Base-by-base conservation (phyloP, 805 yeast genomes). In the Yamadazyma nakazawae region DNA sequence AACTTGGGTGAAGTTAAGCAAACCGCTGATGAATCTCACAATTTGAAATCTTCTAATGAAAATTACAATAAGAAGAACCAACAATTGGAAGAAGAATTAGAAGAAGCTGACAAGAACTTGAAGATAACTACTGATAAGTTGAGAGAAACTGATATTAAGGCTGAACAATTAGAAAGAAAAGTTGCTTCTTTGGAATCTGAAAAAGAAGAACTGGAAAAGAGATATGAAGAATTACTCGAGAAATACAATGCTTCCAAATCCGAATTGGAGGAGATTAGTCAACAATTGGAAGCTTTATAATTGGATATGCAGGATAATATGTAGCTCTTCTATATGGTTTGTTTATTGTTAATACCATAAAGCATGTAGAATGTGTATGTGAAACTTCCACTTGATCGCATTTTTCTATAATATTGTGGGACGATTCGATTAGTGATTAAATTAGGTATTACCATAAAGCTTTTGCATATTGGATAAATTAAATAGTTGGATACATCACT, bases 191-290 rank as follows among this genome's bases (percentile, higher is more conserved):
- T 91, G 64, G 98, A 92, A 75, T 75, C 84, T 57, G 98, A 94
- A 76, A 89, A 88, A 72, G 94, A 88, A 58, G 87, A 84, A 53
- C 79, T 87, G 80, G 97, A 94, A 76, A 79, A 80, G 75, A 90
- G 89, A 74, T 85, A 76, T 63, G 98, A 92, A 75, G 96, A 88
- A 65, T 75, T 92, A 68, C 76, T 84, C 57, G 83, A 78, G 64
- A 85, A 91, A 74, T 84, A 89, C 80, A 75, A 77, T 64, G 78
- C 82, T 56, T 92, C 96, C 55, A 86, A 88, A 79, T 81, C 87
- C 57, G 99, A 94, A 74, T 81, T 94, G 75, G 98, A 94, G 61
- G 97, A 91, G 75, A 91, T 94, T 75, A 85, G 90, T 68, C 89
- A 90, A 67, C 97, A 95, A 76, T 85, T 94, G 72, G 98, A 94